Base-by-base conservation (phyloP, 768 basidiomycete species). In the Boletellus ananas region DNA sequence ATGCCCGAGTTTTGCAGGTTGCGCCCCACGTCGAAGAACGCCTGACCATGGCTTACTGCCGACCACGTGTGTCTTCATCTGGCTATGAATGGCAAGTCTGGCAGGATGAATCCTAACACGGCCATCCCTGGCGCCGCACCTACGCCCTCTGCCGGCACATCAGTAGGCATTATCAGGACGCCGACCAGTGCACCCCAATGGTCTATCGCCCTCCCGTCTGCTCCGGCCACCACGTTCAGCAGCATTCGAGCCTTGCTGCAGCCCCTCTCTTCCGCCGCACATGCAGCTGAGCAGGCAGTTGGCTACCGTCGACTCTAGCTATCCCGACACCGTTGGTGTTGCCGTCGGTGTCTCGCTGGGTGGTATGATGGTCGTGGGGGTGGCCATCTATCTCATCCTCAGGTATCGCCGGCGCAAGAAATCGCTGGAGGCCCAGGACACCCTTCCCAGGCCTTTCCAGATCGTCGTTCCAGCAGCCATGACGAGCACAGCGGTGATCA, bases 11-110 rank as follows among this genome's bases (percentile, higher is more conserved):
- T 58, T 8, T 49, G 21, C 16, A 12, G n/a, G n/a, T 12, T 45
- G 13, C 21, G 44, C 7, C 23, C 23, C 3, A 6, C 33, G 10
- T 18, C 12, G 6, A 37, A 16, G 21, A 12, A 11, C 11, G 3
- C 20, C 17, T 25, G 23, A 6, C 23, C 9, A 34, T 33, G 20
- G 18, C 41, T 51, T 39, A 41, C 44, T 40, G 23, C 16, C 14
- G n/a, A 39, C 13, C 44, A 38, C 39, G 41, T 29, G 49, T 34
- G 48, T 35, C 18, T 14, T 41, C 23, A 31, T 55, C 35, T 48
- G 31, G n/a, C 34, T 34, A 79, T 77, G 31, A 69, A 68, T 27
- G 75, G 74, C n/a, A 62, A 62, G 34, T 70, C 70, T 65, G 72
- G 39, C 21, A 21, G 31, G 3, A 40, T 25, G 42, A 41, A 42